Percentiles rank a stretch among this genome's conserved stretches.
These are phyloP conservation scores for Lyophyllum decastes DNA, from an alignment of 768 basidiomycete genomes.

Conservation along the genomic window DNA sequence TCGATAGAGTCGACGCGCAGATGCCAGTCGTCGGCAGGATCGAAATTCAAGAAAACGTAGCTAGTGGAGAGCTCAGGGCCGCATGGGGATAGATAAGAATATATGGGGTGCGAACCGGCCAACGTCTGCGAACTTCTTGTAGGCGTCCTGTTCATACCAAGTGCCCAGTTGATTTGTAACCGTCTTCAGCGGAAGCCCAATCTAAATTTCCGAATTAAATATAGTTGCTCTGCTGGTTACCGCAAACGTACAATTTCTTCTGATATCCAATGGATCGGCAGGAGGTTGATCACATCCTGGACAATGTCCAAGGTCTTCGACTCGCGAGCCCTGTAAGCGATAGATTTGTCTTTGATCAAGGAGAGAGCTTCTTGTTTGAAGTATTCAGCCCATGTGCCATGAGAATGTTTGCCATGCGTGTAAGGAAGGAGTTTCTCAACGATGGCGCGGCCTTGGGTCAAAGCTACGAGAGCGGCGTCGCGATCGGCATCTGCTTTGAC, in stretches of 20 bases:
- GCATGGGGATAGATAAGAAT: neutral
- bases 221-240: neutral
- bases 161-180: slow-evolving; percentile 26
- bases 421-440: slow-evolving; percentile 15
- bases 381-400: slow-evolving; percentile 22
- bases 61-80: slow-evolving; percentile 21
- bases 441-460: slow-evolving; percentile 3
- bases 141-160: slow-evolving; percentile 40
- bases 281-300: slow-evolving; percentile 62
- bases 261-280: slow-evolving; percentile 64
- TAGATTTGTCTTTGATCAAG: slow-evolving; percentile 37
- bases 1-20: slow-evolving; percentile 40
- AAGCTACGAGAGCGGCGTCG: neutral
- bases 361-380: slow-evolving; percentile 33
- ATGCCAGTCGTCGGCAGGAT: slow-evolving; percentile 48
- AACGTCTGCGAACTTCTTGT: slow-evolving; percentile 46
- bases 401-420: neutral
- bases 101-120: slow-evolving; percentile 33
- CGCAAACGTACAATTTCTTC: slow-evolving; percentile 51
- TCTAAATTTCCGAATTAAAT: slow-evolving; percentile 25
- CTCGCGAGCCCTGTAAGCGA: slow-evolving; percentile 25
- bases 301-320: slow-evolving; percentile 56
- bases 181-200: slow-evolving; percentile 46
- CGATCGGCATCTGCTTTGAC: neutral
- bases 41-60: slow-evolving; percentile 47